A percentile compares a stretch with the other conserved stretches of the same genome.
Evolutionary conservation across 2,329 filamentous ascomycete species (phyloP).

Genomic region (Lecanicillium sp.): DNA sequence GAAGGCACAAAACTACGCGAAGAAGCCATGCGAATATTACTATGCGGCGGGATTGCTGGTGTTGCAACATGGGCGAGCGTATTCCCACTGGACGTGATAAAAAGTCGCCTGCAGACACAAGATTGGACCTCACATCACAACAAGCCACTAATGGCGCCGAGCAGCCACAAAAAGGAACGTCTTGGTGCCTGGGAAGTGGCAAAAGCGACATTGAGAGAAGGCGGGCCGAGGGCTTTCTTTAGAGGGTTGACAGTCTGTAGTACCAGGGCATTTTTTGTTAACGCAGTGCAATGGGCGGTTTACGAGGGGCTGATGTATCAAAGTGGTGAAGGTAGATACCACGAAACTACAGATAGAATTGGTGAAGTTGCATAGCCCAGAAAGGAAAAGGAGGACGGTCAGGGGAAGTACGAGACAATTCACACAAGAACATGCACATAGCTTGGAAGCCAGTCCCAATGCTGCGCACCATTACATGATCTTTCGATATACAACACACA

Average conservation of each 20-base stretch:
- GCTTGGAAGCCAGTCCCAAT: no score
- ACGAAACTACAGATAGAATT: neutral
- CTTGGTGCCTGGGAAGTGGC: slow-evolving; percentile 55
- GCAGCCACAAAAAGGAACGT: slow-evolving; percentile 12
- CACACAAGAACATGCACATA: no score
- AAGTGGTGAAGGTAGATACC: slow-evolving; percentile 24
- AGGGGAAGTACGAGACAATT: no score
- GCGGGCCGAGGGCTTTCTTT: slow-evolving; percentile 58
- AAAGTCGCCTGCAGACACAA: slow-evolving; percentile 84
- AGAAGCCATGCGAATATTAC: slow-evolving; percentile 54
- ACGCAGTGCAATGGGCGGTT: slow-evolving; percentile 85
- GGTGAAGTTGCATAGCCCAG: no score
- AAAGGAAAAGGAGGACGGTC: no score
- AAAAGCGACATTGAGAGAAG: slow-evolving; percentile 54
- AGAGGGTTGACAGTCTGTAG: slow-evolving; percentile 74
- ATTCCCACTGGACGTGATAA: slow-evolving; percentile 86
- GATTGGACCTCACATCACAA: slow-evolving; percentile 13
- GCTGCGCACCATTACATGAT: no score
- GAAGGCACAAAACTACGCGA: slow-evolving; percentile 22
- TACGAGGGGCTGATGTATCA: slow-evolving; percentile 81
- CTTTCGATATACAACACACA: no score
- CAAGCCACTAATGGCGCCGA: slow-evolving; percentile 5
- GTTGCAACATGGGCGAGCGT: slow-evolving; percentile 84
- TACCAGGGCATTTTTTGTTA: slow-evolving; percentile 80
- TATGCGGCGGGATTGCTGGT: slow-evolving; percentile 83